Percentiles rank a stretch among this genome's conserved stretches.
Conservation (phyloP, 352 stramenopile genomes). For the Phytophthora pisi region DNA sequence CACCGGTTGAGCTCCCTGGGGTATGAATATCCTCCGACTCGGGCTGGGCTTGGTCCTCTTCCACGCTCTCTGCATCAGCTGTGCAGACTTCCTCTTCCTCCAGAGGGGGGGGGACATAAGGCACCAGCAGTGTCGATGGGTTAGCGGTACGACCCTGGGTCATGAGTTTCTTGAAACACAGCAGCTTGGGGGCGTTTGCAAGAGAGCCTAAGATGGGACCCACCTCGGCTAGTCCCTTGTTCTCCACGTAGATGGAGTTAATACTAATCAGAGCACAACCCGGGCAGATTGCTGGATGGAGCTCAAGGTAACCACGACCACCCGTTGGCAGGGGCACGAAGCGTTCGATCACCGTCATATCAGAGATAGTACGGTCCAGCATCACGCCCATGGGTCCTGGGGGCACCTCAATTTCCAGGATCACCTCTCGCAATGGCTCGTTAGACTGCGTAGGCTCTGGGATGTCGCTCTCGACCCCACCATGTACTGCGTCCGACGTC, state of each 20-base stretch:
- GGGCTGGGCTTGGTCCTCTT: constrained; percentile 19
- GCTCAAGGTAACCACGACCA: constrained; percentile 75
- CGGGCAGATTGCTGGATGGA: constrained; percentile 81
- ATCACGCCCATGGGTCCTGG: constrained; percentile 84
- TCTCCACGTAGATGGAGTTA: constrained; percentile 78
- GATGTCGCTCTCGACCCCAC: constrained; percentile 6
- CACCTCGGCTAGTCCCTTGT: constrained; percentile 73
- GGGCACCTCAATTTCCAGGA: constrained; percentile 82
- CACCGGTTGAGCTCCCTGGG: constrained; percentile 22
- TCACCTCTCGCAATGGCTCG: constrained; percentile 72
- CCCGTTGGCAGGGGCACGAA: constrained; percentile 75
- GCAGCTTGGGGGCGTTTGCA: constrained; percentile 55
- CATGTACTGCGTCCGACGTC: constrained; percentile 26
- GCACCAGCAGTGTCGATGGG: constrained; percentile 68
- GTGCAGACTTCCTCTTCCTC: constrained; percentile 39
- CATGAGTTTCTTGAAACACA: constrained; percentile 90
- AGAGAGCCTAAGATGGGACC: constrained; percentile 72
- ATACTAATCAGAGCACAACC: constrained; percentile 81
- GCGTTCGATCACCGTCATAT: constrained; percentile 83
- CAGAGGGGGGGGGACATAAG: constrained; percentile 69
- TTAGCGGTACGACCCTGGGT: constrained; percentile 73
- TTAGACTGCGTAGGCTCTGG: constrained; percentile 35
- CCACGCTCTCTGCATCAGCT: constrained; percentile 28
- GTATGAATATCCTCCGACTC: constrained; percentile 31
- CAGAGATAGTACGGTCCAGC: constrained; percentile 74